These are phyloP conservation scores for Globisporangium uncinulatum DNA, from an alignment of 352 stramenopile species.

Conservation along the genomic window DNA sequence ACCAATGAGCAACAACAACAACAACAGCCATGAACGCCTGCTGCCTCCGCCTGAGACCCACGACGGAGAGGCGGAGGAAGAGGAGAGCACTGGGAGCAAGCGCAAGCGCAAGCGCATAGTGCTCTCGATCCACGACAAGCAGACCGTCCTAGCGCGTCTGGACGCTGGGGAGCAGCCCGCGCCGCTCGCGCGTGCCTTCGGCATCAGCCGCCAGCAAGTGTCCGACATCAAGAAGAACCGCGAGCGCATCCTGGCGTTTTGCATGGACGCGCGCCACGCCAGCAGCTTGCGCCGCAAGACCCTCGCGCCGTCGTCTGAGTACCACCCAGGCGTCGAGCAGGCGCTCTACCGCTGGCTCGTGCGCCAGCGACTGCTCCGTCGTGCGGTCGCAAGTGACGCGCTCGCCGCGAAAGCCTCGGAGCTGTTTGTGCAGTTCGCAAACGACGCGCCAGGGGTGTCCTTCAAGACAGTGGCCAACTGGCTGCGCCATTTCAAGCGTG, in stretches of 20 bases:
- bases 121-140: conserved; percentile 79
- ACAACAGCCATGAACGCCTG: not conserved
- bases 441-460: conserved; percentile 27
- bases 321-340: conserved; percentile 73
- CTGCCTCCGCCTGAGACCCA: not conserved
- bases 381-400: conserved; percentile 39
- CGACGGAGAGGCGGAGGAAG: not conserved
- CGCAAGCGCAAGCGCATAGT: conserved; percentile 57
- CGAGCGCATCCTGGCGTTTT: conserved; percentile 71
- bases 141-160: conserved; percentile 72
- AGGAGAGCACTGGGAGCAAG: not conserved
- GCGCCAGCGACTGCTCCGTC: conserved; percentile 46
- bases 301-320: conserved; percentile 54
- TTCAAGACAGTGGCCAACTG: conserved; percentile 46
- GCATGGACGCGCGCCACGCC: conserved; percentile 67
- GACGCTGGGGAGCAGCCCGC: conserved; percentile 62
- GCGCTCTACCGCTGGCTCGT: conserved; percentile 83
- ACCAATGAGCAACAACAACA: not conserved
- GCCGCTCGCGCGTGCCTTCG: conserved; percentile 49
- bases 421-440: conserved; percentile 66
- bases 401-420: conserved; percentile 49
- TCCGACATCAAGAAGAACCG: conserved; percentile 87
- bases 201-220: conserved; percentile 76
- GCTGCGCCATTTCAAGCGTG: conserved; percentile 65
- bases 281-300: conserved; percentile 72